Percentiles rank a stretch among this genome's conserved stretches.
These are phyloP conservation scores for Geopyxis carbonaria DNA, from an alignment of 495 filamentous ascomycete genomes.

Conservation along the genomic window DNA sequence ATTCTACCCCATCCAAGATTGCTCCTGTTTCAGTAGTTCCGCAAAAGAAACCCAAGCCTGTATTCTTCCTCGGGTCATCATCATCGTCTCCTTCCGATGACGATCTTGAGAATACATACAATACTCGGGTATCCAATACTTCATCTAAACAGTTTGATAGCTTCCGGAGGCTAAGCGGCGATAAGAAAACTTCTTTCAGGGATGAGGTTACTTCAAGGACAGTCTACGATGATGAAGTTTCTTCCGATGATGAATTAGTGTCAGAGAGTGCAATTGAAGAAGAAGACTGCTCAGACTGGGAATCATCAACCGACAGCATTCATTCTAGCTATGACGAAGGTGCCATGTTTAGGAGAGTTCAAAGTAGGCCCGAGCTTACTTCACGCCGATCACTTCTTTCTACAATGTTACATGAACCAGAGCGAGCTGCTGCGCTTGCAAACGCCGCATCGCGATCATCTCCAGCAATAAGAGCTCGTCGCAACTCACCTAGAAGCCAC, in stretches of 20 bases:
- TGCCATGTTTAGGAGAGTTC: conserved; percentile 60
- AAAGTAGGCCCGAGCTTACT: conserved; percentile 61
- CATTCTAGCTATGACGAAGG: conserved; percentile 50
- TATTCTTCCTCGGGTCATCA: conserved; percentile 40
- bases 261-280: conserved; percentile 78
- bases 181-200: conserved; percentile 75
- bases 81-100: conserved; percentile 23
- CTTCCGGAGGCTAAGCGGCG: conserved; percentile 27
- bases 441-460: conserved; percentile 60
- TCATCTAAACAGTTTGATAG: conserved; percentile 14
- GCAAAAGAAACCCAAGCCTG: conserved; percentile 33
- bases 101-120: conserved; percentile 13
- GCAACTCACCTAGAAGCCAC: neutral
- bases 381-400: conserved; percentile 81
- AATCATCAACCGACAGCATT: conserved; percentile 78
- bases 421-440: conserved; percentile 46
- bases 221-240: conserved; percentile 53
- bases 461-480: conserved; percentile 51
- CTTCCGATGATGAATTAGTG: conserved; percentile 49
- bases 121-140: conserved; percentile 1
- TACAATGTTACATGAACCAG: conserved; percentile 63
- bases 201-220: conserved; percentile 53
- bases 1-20: conserved; percentile 10
- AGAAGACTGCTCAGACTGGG: conserved; percentile 63
- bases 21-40: conserved; percentile 27